Percentiles rank a stretch among this genome's conserved stretches.
These are phyloP conservation scores for Colletotrichum salicis DNA, from an alignment of 2,329 filamentous ascomycete genomes.

Conservation along the genomic window DNA sequence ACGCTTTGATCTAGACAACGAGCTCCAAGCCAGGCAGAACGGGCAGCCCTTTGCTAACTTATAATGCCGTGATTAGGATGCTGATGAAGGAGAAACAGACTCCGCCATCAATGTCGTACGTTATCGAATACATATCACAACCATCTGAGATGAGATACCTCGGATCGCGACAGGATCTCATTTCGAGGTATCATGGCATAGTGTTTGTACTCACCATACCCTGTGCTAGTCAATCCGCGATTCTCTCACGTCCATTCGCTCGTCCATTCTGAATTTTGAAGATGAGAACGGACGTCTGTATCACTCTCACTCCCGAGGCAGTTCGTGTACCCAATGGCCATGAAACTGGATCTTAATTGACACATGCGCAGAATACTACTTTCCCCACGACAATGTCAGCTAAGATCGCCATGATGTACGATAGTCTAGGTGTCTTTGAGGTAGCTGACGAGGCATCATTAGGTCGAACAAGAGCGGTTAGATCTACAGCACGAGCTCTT, in stretches of 20 bases:
- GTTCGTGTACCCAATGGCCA: background rate
- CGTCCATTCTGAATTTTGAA: conserved; percentile 25
- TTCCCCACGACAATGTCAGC: conserved; percentile 26
- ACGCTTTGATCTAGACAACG: background rate
- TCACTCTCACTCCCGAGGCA: conserved; percentile 27
- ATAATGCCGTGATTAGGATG: background rate
- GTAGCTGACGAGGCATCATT: background rate
- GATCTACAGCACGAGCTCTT: conserved; percentile 52
- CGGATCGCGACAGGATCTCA: background rate
- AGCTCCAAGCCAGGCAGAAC: no score
- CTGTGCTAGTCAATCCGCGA: conserved; percentile 12
- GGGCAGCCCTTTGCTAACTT: background rate
- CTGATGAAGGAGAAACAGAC: conserved; percentile 19
- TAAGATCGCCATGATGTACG: background rate
- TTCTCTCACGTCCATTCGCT: conserved; percentile 26
- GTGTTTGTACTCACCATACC: background rate
- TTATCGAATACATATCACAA: background rate
- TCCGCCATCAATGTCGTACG: conserved; percentile 28
- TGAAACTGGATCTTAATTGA: background rate
- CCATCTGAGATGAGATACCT: background rate
- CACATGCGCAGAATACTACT: conserved; percentile 17
- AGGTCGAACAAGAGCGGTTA: conserved; percentile 33
- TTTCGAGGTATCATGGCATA: background rate
- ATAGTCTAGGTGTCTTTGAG: accelerated
- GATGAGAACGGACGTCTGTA: conserved; percentile 22